Conservation (phyloP, 2,329 filamentous ascomycete species). For the Monosporascus cannonballus region DNA sequence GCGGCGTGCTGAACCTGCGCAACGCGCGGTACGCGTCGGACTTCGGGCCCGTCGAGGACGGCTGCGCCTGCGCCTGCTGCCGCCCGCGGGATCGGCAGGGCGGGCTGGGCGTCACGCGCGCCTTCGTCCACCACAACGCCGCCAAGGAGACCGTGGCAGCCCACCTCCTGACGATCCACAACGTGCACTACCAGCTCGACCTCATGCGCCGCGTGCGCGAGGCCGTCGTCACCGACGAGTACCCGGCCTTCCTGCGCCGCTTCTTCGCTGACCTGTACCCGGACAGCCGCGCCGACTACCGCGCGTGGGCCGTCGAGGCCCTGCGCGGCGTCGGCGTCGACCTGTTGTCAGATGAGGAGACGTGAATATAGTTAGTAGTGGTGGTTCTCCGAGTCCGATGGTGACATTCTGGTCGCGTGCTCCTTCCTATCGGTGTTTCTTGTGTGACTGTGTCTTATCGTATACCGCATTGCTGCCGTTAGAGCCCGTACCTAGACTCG, state of each 20-base stretch:
- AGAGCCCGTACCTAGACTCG: no score
- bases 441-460: no score
- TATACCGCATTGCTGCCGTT: no score
- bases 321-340: slow-evolving; percentile 76
- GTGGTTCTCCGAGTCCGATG: no score
- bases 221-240: slow-evolving; percentile 75
- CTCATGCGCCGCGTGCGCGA: slow-evolving; percentile 72
- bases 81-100: slow-evolving; percentile 61
- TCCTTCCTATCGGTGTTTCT: no score
- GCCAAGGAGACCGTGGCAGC: slow-evolving; percentile 94
- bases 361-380: background rate
- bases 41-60: slow-evolving; percentile 76
- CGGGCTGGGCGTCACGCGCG: slow-evolving; percentile 75
- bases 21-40: slow-evolving; percentile 71
- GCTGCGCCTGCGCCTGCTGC: slow-evolving; percentile 77
- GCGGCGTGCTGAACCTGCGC: slow-evolving; percentile 79
- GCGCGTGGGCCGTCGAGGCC: slow-evolving; percentile 78
- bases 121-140: slow-evolving; percentile 86
- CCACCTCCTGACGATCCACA: slow-evolving; percentile 81
- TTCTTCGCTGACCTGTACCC: slow-evolving; percentile 76
- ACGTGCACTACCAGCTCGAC: slow-evolving; percentile 85
- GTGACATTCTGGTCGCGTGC: no score
- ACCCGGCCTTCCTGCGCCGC: slow-evolving; percentile 66
- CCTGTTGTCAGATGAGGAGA: slow-evolving; percentile 37
- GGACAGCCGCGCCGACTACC: slow-evolving; percentile 57